Evolutionary conservation across 2,329 filamentous ascomycete species (phyloP), one percentile per base, ranked within the genome.

Genomic region (Phyllosticta paracitricarpa): DNA sequence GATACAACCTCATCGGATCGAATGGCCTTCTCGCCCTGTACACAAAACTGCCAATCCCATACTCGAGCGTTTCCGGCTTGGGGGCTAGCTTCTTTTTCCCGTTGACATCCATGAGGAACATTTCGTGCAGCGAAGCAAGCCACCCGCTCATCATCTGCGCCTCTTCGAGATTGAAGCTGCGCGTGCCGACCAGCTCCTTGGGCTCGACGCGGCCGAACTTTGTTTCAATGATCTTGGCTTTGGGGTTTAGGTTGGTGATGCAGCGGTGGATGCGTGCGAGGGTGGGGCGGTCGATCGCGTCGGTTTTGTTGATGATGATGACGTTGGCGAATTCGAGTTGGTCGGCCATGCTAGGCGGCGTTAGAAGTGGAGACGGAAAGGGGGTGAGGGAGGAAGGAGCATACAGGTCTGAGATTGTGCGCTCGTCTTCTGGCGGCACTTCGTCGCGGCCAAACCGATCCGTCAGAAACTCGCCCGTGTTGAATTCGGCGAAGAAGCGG

Each of bases 301-400:
- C 86, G 5, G 82, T 76, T 71, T 90, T 90, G 73, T 90, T 90
- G 22, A 89, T 73, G 3, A 89, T 79, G 14, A 90, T 80, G 6
- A 89, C 86, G 65, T 90, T 86, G 0, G 87, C 86, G 66, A 91
- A 91, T 71, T 91, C 88, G 63, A 90, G 88, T 67, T 90, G 87
- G 66, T 90, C 87, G 0, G 89, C 86, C 80, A 89, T 88, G 14
- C 40, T 48, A n/a, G 17, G 40, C n/a, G 33, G n/a, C 3, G 6
- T 7, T n/a, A 48, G 40, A n/a, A 6, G 40, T 5, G 17, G 17
- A n/a, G 40, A 4, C 14, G 17, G 40, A 48, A n/a, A 5, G 40
- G 35, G 10, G 4, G 17, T 40, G 33, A 40, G 14, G 9, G 17
- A 14, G 40, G 17, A 7, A 1, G 14, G 2, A 4, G n/a, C 40